Conservation (phyloP, 2,329 filamentous ascomycete species). For the Colletotrichum liriopes region DNA sequence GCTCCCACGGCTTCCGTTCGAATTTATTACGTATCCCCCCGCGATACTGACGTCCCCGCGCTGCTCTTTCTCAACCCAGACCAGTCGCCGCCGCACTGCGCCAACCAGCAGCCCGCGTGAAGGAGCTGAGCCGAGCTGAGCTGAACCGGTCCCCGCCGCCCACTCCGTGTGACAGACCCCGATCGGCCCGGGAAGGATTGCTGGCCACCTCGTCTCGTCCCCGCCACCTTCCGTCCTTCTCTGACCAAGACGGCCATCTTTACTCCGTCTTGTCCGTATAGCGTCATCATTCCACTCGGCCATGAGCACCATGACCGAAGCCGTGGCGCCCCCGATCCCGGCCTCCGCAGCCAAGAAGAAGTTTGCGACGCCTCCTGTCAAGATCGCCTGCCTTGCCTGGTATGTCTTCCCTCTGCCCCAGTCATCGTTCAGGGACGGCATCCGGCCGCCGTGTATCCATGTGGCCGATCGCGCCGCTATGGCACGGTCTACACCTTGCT, state of each 20-base stretch:
- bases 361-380: slow-evolving; percentile 64
- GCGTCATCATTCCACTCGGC: slow-evolving; percentile 1
- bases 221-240: background rate
- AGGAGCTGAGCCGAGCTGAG: background rate
- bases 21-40: slow-evolving; percentile 34
- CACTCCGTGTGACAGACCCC: slow-evolving; percentile 34
- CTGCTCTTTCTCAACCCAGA: background rate
- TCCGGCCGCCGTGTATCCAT: background rate
- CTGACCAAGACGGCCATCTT: background rate
- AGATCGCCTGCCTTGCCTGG: slow-evolving; percentile 67
- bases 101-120: background rate
- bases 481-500: too few species aligned
- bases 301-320: slow-evolving; percentile 45
- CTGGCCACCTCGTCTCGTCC: background rate
- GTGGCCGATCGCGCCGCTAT: background rate
- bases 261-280: slow-evolving; percentile 1
- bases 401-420: slow-evolving; percentile 49
- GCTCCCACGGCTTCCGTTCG: background rate
- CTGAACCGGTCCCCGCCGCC: slow-evolving; percentile 4
- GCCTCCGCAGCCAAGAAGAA: slow-evolving; percentile 52
- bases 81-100: slow-evolving; percentile 2
- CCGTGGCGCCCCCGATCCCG: slow-evolving; percentile 27
- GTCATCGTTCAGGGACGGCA: background rate
- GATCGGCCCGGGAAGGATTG: slow-evolving; percentile 33
- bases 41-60: slow-evolving; percentile 5